Percentiles rank a stretch among this genome's conserved stretches.
phyloP scores from a whole-genome alignment of 75 land plant genomes.

The Cunninghamia lanceolata region DNA sequence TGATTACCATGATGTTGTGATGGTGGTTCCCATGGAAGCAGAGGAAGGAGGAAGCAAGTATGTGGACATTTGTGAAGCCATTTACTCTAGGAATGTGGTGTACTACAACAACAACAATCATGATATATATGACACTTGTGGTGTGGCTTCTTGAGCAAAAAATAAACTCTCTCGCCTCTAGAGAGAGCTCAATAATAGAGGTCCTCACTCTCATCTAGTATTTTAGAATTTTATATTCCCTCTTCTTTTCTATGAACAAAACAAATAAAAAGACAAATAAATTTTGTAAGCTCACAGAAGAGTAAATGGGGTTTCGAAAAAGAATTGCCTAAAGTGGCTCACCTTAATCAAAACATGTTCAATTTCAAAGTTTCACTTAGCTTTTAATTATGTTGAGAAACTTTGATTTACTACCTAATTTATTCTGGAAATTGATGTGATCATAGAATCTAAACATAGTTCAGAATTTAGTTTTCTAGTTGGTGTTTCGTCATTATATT shows the following conservation, averaged over 20 bases:
- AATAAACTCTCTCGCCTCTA: slow-evolving; percentile 29
- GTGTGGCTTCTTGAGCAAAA: slow-evolving; percentile 69
- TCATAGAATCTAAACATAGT: not conserved
- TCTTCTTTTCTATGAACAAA: not conserved
- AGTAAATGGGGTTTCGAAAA: no score
- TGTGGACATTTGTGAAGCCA: slow-evolving; percentile 56
- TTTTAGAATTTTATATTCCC: not conserved
- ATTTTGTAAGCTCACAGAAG: not conserved
- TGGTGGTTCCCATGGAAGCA: slow-evolving; percentile 50
- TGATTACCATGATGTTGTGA: slow-evolving; percentile 25
- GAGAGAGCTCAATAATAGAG: slow-evolving; percentile 30
- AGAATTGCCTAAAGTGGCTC: no score
- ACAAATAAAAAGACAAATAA: no score
- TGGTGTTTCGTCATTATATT: no score
- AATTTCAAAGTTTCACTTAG: no score
- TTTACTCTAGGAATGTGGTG: slow-evolving; percentile 45
- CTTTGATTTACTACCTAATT: no score
- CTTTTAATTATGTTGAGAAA: no score
- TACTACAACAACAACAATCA: slow-evolving; percentile 24
- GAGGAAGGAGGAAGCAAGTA: slow-evolving; percentile 16
- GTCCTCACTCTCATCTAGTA: slow-evolving; percentile 27
- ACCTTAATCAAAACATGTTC: no score
- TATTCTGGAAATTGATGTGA: no score
- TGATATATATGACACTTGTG: slow-evolving; percentile 44
- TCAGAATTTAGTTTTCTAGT: no score